These are phyloP conservation scores for Canariomyces notabilis DNA, from an alignment of 2,329 filamentous ascomycete species.

Conservation along the genomic window DNA sequence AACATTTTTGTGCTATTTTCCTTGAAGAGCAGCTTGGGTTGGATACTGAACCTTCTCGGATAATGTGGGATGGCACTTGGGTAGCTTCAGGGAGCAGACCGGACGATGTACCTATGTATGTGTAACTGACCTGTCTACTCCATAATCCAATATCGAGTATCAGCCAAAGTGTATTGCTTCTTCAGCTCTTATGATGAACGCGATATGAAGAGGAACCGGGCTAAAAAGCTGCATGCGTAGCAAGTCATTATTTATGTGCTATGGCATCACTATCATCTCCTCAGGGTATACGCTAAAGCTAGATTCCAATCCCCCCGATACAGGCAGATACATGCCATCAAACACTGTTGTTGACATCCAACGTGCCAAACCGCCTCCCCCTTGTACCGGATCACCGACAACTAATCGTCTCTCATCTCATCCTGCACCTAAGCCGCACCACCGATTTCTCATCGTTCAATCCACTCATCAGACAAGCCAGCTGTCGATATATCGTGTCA, in stretches of 20 bases:
- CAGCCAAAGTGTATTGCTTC: too few relatives aligned
- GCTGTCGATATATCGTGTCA: background rate
- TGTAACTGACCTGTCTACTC: too few relatives aligned
- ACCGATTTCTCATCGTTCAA: background rate
- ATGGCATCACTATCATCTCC: slow-evolving; percentile 6
- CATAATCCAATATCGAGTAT: too few relatives aligned
- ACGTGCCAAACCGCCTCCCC: background rate
- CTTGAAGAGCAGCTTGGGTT: slow-evolving; percentile 7
- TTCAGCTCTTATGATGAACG: too few relatives aligned
- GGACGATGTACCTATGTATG: too few relatives aligned
- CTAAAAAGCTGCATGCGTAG: background rate
- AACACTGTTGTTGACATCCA: background rate
- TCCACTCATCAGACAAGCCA: background rate
- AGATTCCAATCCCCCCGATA: slow-evolving; percentile 10
- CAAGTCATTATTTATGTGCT: slow-evolving; percentile 7
- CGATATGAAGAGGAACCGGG: background rate
- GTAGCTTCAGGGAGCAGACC: too few relatives aligned
- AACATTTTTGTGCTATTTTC: too few relatives aligned
- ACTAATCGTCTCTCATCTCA: background rate
- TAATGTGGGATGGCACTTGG: too few relatives aligned
- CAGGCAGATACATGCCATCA: slow-evolving; percentile 4
- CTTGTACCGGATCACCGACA: background rate
- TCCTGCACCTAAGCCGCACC: background rate
- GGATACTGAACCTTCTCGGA: too few relatives aligned
- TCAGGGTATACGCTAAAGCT: slow-evolving; percentile 12